These are phyloP conservation scores for Corniculantispora saksenae DNA, from an alignment of 2,329 filamentous ascomycete genomes.

Conservation along the genomic window DNA sequence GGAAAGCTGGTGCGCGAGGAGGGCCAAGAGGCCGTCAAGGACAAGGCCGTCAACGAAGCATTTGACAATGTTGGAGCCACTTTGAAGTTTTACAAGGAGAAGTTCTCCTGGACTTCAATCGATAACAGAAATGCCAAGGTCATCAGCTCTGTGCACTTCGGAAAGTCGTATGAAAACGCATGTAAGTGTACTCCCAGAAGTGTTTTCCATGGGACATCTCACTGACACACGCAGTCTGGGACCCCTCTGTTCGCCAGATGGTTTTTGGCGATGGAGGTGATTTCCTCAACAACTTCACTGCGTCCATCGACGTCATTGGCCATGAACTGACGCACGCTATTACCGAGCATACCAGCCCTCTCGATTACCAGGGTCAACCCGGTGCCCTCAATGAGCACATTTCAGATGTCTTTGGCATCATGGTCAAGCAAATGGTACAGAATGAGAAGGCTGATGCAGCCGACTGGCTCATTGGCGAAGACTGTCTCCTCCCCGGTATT, in stretches of 20 bases:
- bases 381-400: slow-evolving; percentile 60
- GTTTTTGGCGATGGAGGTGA: slow-evolving; percentile 58
- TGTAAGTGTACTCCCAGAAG: slow-evolving; percentile 35
- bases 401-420: slow-evolving; percentile 58
- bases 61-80: slow-evolving; percentile 53
- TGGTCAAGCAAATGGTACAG: slow-evolving; percentile 56
- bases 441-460: slow-evolving; percentile 46
- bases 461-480: slow-evolving; percentile 58
- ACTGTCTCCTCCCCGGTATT: slow-evolving; percentile 50
- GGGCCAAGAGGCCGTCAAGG: slow-evolving; percentile 40
- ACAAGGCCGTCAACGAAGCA: slow-evolving; percentile 48
- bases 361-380: slow-evolving; percentile 52
- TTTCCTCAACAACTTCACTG: slow-evolving; percentile 53
- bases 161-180: slow-evolving; percentile 51
- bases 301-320: slow-evolving; percentile 56
- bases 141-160: slow-evolving; percentile 55
- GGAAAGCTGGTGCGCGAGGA: slow-evolving; percentile 45
- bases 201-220: neutral
- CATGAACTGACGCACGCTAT: slow-evolving; percentile 60
- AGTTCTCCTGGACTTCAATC: slow-evolving; percentile 53
- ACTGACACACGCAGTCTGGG: slow-evolving; percentile 44
- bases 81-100: slow-evolving; percentile 50
- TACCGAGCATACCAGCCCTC: slow-evolving; percentile 49
- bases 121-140: slow-evolving; percentile 53
- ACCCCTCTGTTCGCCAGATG: slow-evolving; percentile 50